Conservation (phyloP, 2,329 filamentous ascomycete genomes). For the Annulohypoxylon truncatum region DNA sequence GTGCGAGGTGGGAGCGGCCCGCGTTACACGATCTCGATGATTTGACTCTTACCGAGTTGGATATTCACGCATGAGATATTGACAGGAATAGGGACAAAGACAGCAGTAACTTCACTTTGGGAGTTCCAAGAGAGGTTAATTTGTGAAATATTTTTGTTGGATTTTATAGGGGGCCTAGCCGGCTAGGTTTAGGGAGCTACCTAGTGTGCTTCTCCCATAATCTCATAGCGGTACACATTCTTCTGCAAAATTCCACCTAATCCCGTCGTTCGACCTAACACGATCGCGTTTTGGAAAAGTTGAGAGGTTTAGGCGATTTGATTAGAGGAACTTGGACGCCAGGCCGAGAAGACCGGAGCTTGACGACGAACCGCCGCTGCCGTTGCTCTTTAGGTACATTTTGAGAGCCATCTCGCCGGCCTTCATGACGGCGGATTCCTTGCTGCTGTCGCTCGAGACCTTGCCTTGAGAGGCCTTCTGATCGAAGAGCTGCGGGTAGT, state of each 20-base stretch:
- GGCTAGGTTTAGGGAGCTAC: not conserved
- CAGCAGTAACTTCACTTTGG: not conserved
- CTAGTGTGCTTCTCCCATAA: not conserved
- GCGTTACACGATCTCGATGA: slow-evolving; percentile 39
- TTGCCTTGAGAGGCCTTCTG: slow-evolving; percentile 66
- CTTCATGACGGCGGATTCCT: slow-evolving; percentile 81
- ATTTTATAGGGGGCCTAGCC: not conserved
- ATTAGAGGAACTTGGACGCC: slow-evolving; percentile 50
- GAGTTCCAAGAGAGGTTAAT: not conserved
- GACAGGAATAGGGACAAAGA: no score
- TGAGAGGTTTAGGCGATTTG: not conserved
- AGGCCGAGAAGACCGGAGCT: slow-evolving; percentile 47
- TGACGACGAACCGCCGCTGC: slow-evolving; percentile 50
- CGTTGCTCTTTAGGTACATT: slow-evolving; percentile 87
- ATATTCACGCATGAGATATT: not conserved
- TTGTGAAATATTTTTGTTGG: not conserved
- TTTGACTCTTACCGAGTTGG: not conserved
- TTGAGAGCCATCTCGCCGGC: slow-evolving; percentile 90
- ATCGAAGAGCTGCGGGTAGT: slow-evolving; percentile 65
- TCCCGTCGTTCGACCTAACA: not conserved
- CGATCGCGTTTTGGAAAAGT: not conserved
- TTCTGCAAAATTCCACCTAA: not conserved
- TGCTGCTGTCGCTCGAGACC: slow-evolving; percentile 70
- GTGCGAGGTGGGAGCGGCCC: not conserved
- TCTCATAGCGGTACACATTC: not conserved